phyloP scores from a whole-genome alignment of 768 basidiomycete species.

The Leucosporidium scottii region DNA sequence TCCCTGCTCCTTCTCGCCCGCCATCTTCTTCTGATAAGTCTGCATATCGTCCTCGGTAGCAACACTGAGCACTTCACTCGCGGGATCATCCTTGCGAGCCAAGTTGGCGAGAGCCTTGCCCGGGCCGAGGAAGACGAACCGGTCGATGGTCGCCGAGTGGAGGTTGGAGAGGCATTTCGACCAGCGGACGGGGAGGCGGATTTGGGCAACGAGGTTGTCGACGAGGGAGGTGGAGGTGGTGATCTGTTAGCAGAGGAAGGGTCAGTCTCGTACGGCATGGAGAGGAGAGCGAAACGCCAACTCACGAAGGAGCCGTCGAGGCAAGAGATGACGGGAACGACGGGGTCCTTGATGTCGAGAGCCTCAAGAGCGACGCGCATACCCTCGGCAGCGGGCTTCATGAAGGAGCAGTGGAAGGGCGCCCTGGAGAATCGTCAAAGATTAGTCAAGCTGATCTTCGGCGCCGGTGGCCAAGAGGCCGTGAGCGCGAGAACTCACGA shows the following conservation, averaged over 20 bases:
- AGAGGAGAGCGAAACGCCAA: not conserved
- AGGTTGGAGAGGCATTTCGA: constrained; percentile 29
- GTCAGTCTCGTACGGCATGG: not conserved
- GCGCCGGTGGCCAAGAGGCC: not conserved
- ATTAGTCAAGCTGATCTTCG: not conserved
- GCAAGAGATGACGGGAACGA: constrained; percentile 32
- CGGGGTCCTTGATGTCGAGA: constrained; percentile 18
- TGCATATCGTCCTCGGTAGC: constrained; percentile 30
- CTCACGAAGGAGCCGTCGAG: constrained; percentile 30
- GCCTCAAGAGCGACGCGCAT: constrained; percentile 33
- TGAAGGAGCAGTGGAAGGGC: constrained; percentile 37
- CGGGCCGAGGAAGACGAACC: constrained; percentile 36
- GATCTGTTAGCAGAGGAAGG: not conserved
- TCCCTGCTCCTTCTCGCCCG: too few relatives aligned
- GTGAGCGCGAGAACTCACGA: constrained; percentile 10
- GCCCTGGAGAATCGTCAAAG: constrained; percentile 19
- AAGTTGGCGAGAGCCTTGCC: constrained; percentile 38
- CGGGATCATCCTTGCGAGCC: constrained; percentile 25
- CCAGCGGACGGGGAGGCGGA: constrained; percentile 37
- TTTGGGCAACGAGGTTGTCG: constrained; percentile 34
- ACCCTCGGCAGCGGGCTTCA: constrained; percentile 34
- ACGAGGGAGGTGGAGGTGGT: constrained; percentile 33
- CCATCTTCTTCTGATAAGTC: too few relatives aligned
- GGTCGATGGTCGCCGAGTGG: constrained; percentile 11
- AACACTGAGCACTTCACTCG: constrained; percentile 28